Evolutionary conservation across 306 rosid genomes (phyloP), one percentile per base, ranked within the genome.

Genomic region (Cucumis hystrix): DNA sequence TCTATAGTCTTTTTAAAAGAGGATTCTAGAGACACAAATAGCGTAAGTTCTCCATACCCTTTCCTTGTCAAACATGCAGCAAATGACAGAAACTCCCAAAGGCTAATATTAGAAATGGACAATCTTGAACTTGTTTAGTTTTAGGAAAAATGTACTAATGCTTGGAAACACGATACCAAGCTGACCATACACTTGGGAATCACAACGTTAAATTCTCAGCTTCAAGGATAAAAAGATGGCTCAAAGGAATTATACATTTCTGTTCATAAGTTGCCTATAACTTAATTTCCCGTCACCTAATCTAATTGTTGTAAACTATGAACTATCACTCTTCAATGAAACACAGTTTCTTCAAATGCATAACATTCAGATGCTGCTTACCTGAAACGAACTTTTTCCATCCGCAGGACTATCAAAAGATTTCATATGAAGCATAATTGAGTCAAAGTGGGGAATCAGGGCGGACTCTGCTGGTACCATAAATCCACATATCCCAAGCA

Each of bases 361-460:
- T 21, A 43, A 21, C 75, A 71, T 57, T 15, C 17, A 63, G 59
- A 33, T 59, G 55, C 55, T 40, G 74, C 62, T 30, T 64, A 92
- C 98, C 97, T 95, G 98, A 86, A 95, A 95, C 58, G 97, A 95
- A 83, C 97, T 95, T 86, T 95, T 95, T 47, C 89, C 89, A 89
- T 95, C 98, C 55, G 96, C 97, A 14, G 98, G 98, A 80, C 98
- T 95, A 82, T 95, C 98, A 82, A 88, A 95, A 62, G 97, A 88
- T 85, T 95, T 95, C 97, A 95, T 92, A 80, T 95, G 98, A 81
- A 95, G 98, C 89, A 85, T 89, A 84, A 95, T 85, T 39, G 92
- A 84, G 79, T 92, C 96, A 72, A 92, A 92, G 83, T 87, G 89
- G 39, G 98, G 98, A 83, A 95, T 95, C 57, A 69, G 21, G 78